Percentiles rank a stretch among this genome's conserved stretches.
phyloP scores from a whole-genome alignment of 805 yeast species.

The Ogataea angusta region DNA sequence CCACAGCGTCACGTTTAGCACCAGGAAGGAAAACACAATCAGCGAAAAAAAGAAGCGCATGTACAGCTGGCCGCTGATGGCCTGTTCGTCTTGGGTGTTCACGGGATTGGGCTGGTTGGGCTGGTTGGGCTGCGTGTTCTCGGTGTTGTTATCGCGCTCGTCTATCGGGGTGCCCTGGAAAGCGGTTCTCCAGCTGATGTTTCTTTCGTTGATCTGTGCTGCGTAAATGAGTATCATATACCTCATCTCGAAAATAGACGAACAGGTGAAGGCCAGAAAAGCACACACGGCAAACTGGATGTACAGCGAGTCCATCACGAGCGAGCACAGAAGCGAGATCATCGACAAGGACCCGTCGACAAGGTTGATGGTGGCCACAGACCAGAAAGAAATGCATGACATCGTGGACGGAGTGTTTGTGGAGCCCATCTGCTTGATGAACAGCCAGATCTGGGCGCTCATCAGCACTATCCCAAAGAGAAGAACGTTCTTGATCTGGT shows the following conservation, averaged over 20 bases:
- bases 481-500: slow-evolving; percentile 38
- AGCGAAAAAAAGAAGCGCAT: slow-evolving; percentile 53
- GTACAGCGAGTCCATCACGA: slow-evolving; percentile 53
- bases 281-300: slow-evolving; percentile 68
- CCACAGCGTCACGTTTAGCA: slow-evolving; percentile 61
- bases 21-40: slow-evolving; percentile 52
- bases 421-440: slow-evolving; percentile 66
- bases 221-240: slow-evolving; percentile 64
- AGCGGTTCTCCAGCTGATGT: slow-evolving; percentile 62
- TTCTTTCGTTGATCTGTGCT: slow-evolving; percentile 70
- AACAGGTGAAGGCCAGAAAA: slow-evolving; percentile 63
- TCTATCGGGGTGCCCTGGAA: slow-evolving; percentile 57
- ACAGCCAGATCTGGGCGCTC: slow-evolving; percentile 50
- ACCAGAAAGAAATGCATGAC: slow-evolving; percentile 67
- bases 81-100: slow-evolving; percentile 46
- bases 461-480: slow-evolving; percentile 45
- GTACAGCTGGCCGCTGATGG: slow-evolving; percentile 55
- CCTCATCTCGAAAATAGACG: slow-evolving; percentile 72
- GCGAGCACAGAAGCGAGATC: slow-evolving; percentile 56
- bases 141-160: slow-evolving; percentile 23
- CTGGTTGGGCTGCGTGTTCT: slow-evolving; percentile 13
- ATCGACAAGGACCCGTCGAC: slow-evolving; percentile 70
- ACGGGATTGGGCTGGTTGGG: slow-evolving; percentile 9
- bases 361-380: slow-evolving; percentile 59
- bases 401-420: slow-evolving; percentile 78